Evolutionary conservation across 306 rosid species (phyloP).

Genomic region (Citrullus mucosospermus): DNA sequence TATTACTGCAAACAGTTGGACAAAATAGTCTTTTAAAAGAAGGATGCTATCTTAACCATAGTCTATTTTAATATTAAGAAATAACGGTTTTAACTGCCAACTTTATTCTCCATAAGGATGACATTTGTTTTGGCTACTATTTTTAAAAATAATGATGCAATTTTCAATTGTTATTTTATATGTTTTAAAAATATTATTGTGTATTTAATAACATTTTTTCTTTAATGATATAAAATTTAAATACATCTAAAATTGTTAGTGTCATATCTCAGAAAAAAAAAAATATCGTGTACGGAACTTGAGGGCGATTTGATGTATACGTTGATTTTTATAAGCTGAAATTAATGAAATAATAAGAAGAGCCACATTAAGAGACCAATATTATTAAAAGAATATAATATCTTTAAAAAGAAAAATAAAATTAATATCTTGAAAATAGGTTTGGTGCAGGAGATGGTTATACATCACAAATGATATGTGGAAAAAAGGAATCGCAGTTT

Average conservation of each 20-base stretch:
- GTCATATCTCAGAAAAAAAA: background rate
- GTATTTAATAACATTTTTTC: too few relatives aligned
- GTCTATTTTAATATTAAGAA: background rate
- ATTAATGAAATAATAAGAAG: background rate
- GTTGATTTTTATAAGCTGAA: background rate
- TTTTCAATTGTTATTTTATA: background rate
- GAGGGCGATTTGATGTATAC: background rate
- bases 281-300: background rate
- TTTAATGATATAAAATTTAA: background rate
- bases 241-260: background rate
- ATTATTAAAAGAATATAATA: too few relatives aligned
- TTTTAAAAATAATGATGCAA: background rate
- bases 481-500: background rate
- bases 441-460: too few relatives aligned
- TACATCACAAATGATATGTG: background rate
- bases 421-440: too few relatives aligned
- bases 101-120: background rate
- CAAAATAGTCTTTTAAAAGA: background rate
- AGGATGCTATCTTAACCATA: background rate
- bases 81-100: background rate
- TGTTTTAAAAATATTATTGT: background rate
- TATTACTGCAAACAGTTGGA: background rate
- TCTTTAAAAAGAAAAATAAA: too few relatives aligned
- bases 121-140: too few relatives aligned
- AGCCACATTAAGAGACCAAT: background rate